Base-by-base conservation (phyloP, 2,329 filamentous ascomycete genomes). In the Tolypocladium sp. region DNA sequence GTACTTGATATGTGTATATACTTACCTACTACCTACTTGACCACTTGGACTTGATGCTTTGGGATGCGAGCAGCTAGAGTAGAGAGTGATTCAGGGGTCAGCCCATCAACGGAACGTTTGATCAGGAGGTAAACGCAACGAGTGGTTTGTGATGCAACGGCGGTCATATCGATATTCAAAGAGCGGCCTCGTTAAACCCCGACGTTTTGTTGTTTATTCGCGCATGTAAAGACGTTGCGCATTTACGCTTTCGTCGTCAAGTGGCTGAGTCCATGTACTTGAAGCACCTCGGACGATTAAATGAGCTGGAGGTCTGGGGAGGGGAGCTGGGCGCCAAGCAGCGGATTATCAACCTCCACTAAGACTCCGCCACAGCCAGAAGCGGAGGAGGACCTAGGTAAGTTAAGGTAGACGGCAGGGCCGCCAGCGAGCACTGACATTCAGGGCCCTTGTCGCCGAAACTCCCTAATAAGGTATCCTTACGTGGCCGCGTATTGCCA, bases 1-100 rank as follows among this genome's bases (percentile, higher is more conserved):
- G 59, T 59, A 62, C 44, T 60, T 53, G 17, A 46, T 56, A 49
- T 42, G 20, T 59, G 51, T 59, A 52, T 41, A 59, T 62, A 55
- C 46, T 13, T 58, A 38, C 12, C 12, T 49, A 44, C 55, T 33
- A 20, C 15, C 6, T 17, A 7, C 12, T 7, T 15, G 38, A 17
- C 37, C 37, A 13, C 37, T 38, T 38, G 37, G 12, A 33, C 3
- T 20, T 13, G 46, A 33, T n/a, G 27, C 27, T 33, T 3, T 17
- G 46, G 10, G 17, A 51, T n/a, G 27, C 27, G 27, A 33, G 46
- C 13, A 30, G 15, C 25, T 49, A 27, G 15, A 25, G 22, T 42
- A 20, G 20, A 22, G n/a, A 10, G n/a, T 5, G 44, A 27, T 46
- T 27, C 22, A 27, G 44, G 44, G 44, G 44, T 46, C 42, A 22